Conservation (phyloP, 352 stramenopile species). For the Phytophthora citrophthora region DNA sequence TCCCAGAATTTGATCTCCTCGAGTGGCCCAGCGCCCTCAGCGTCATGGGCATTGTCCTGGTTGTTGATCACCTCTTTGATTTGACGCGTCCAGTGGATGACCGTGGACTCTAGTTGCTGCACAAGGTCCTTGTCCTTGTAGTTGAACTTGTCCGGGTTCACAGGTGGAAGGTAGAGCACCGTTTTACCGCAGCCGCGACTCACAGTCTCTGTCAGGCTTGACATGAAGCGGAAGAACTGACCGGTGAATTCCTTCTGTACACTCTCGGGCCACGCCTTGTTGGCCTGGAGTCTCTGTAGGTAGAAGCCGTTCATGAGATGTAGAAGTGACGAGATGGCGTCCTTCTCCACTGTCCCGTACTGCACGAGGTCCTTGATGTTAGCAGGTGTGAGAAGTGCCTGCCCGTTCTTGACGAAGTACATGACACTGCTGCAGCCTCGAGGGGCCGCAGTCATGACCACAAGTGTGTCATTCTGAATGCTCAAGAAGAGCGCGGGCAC, state of each 20-base stretch:
- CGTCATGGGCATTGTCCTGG: constrained; percentile 92
- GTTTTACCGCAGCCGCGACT: constrained; percentile 93
- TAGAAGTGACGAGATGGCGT: constrained; percentile 81
- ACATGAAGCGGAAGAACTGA: constrained; percentile 96
- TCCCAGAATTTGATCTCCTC: constrained; percentile 98
- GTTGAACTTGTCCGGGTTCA: constrained; percentile 85
- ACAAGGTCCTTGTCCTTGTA: constrained; percentile 95
- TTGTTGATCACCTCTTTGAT: constrained; percentile 98
- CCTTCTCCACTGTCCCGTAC: constrained; percentile 80
- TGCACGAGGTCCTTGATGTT: constrained; percentile 71
- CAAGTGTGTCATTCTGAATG: constrained; percentile 51
- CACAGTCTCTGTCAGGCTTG: constrained; percentile 93
- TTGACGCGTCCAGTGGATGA: constrained; percentile 97
- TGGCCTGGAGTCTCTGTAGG: constrained; percentile 78
- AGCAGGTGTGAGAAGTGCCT: constrained; percentile 62
- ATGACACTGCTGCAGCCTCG: constrained; percentile 62
- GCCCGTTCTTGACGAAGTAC: constrained; percentile 92
- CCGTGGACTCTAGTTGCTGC: constrained; percentile 95
- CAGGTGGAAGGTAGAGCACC: constrained; percentile 92
- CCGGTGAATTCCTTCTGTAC: constrained; percentile 94
- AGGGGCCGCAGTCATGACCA: constrained; percentile 64
- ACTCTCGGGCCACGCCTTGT: constrained; percentile 92
- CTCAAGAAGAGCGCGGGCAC: constrained; percentile 77
- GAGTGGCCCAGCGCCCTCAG: constrained; percentile 90
- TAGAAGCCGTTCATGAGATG: constrained; percentile 89